A percentile compares a stretch with the other conserved stretches of the same genome.
Conservation (phyloP, 2,329 filamentous ascomycete species). For the Fusarium sp. region DNA sequence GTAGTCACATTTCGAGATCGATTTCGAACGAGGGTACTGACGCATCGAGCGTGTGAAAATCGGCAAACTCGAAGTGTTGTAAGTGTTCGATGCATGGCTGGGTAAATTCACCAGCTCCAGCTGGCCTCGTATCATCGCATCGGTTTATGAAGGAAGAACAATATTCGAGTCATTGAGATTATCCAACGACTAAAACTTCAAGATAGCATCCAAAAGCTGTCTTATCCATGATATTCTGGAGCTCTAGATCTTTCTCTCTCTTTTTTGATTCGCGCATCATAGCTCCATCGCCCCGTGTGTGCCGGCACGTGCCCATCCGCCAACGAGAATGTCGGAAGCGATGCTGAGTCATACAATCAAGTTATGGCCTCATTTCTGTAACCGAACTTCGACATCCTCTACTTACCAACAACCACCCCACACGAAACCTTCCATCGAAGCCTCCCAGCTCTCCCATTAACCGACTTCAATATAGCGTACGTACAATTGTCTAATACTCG, state of each 20-base stretch:
- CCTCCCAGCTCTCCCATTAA: constrained; percentile 37
- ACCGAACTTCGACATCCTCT: constrained; percentile 45
- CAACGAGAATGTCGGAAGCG: constrained; percentile 35
- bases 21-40: constrained; percentile 6
- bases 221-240: background rate
- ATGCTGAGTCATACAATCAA: constrained; percentile 50
- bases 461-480: constrained; percentile 54
- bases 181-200: background rate
- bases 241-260: constrained; percentile 26
- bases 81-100: constrained; percentile 46
- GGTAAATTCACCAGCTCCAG: constrained; percentile 33
- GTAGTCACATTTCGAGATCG: constrained; percentile 31
- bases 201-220: background rate
- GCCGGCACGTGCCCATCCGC: constrained; percentile 34
- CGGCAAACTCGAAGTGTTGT: constrained; percentile 27
- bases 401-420: constrained; percentile 41
- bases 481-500: constrained; percentile 40
- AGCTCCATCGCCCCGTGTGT: constrained; percentile 10
- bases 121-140: constrained; percentile 39
- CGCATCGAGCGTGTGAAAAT: constrained; percentile 14
- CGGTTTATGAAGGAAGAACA: constrained; percentile 1
- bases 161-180: constrained; percentile 10
- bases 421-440: constrained; percentile 37
- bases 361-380: constrained; percentile 54
- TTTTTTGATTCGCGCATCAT: constrained; percentile 27